phyloP scores from a whole-genome alignment of 345 rosid species.

The Hypericum androsaemum region DNA sequence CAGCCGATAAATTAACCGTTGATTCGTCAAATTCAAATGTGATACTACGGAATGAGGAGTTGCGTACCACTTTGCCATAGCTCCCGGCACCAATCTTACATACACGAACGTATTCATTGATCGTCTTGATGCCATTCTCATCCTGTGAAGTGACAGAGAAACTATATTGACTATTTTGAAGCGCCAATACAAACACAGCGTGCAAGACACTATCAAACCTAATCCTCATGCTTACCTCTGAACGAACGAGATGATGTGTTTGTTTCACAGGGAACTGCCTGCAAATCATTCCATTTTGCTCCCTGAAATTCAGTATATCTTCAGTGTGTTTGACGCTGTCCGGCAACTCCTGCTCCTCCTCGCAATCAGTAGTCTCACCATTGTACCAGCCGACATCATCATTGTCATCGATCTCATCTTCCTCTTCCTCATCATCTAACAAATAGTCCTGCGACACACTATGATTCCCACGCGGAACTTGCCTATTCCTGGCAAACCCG shows the following conservation, averaged over 20 bases:
- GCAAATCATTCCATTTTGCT: slow-evolving; percentile 67
- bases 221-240: slow-evolving; percentile 43
- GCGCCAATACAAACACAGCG: neutral
- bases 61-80: slow-evolving; percentile 98
- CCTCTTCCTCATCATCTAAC: slow-evolving; percentile 52
- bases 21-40: slow-evolving; percentile 7
- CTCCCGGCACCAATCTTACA: slow-evolving; percentile 90
- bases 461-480: slow-evolving; percentile 25
- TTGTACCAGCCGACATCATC: slow-evolving; percentile 40
- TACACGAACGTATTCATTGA: slow-evolving; percentile 81
- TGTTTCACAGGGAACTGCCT: slow-evolving; percentile 85
- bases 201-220: neutral
- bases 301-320: slow-evolving; percentile 63
- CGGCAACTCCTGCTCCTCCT: slow-evolving; percentile 39
- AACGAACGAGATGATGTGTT: slow-evolving; percentile 65
- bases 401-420: slow-evolving; percentile 43
- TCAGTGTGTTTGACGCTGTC: slow-evolving; percentile 48
- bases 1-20: slow-evolving; percentile 7
- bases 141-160: slow-evolving; percentile 42
- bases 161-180: neutral
- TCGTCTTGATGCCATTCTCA: slow-evolving; percentile 78
- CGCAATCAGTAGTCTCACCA: slow-evolving; percentile 50
- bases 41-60: slow-evolving; percentile 3
- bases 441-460: slow-evolving; percentile 41
- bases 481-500: slow-evolving; percentile 45